Evolutionary conservation across 2,329 filamentous ascomycete genomes (phyloP), one percentile per base, ranked within the genome.

Genomic region (Juglanconis sp.): DNA sequence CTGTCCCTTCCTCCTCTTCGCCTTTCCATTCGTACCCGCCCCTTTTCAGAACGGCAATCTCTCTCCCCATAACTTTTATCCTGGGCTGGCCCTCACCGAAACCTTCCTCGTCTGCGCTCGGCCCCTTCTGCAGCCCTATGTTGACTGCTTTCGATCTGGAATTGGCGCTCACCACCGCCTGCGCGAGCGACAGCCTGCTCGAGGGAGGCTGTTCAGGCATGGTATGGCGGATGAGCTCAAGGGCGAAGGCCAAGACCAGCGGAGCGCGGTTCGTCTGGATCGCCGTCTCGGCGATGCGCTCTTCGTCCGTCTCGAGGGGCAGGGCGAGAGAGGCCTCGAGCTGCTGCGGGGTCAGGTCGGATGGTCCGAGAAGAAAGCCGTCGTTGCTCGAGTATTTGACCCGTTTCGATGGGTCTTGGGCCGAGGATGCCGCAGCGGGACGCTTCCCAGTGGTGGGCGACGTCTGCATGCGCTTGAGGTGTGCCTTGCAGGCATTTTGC

Each of bases 201-300:
- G 90, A 95, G 3, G 88, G 79, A 3, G 92, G 92, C 70, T 96
- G 92, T 65, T 90, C 87, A 0, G 92, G 90, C 88, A 93, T 94
- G 0, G 91, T 96, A 69, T 89, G 87, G 50, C 89, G 87, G 51
- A 96, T 71, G 53, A 94, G 71, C 62, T 86, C 84, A 13, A 92
- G 83, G 1, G 89, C 87, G 72, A 96, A 96, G 0, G 91, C 91
- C 5, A 96, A 80, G 1, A 96, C 86, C 1, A 96, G 76, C 1
- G 92, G 92, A 2, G 92, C 92, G 44, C 92, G 81, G 68, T 96
- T 96, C 0, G 91, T 95, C 63, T 87, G 77, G 1, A 96, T 66
- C 0, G 78, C 76, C 1, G 84, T 83, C 2, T 75, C 72, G 13
- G 78, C 76, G 4, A 96, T 83, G 7, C 80, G 74, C 1, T 84